phyloP scores from a whole-genome alignment of 148 eudicot genomes.

The Limonium bicolor region DNA sequence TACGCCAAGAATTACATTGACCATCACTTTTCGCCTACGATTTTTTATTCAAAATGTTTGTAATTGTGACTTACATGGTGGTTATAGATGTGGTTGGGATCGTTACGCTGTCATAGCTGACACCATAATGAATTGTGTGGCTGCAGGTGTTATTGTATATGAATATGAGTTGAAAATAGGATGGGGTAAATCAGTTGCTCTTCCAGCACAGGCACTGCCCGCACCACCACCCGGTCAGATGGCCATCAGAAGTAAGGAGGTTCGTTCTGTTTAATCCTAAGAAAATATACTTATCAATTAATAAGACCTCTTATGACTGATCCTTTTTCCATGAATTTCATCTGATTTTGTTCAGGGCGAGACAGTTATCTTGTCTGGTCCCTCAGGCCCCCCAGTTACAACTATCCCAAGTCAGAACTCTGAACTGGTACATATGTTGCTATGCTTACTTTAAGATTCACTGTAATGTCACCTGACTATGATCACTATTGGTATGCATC shows the following conservation, averaged over 20 bases:
- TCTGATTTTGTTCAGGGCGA: slow-evolving; percentile 48
- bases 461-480: background rate
- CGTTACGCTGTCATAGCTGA: too few relatives aligned
- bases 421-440: slow-evolving; percentile 49
- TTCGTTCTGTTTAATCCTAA: slow-evolving; percentile 12
- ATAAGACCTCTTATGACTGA: background rate
- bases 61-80: too few relatives aligned
- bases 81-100: too few relatives aligned
- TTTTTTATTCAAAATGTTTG: too few relatives aligned
- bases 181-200: slow-evolving; percentile 98
- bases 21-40: too few relatives aligned
- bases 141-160: slow-evolving; percentile 79
- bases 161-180: slow-evolving; percentile 96
- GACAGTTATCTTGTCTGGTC: slow-evolving; percentile 89
- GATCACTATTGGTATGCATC: too few relatives aligned
- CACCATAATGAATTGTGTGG: too few relatives aligned
- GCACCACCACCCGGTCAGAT: slow-evolving; percentile 99
- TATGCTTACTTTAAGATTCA: background rate
- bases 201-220: slow-evolving; percentile 96
- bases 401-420: slow-evolving; percentile 82
- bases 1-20: too few relatives aligned
- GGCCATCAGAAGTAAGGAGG: slow-evolving; percentile 99
- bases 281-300: background rate
- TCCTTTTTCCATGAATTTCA: background rate
- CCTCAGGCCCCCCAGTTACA: slow-evolving; percentile 85